phyloP scores from a whole-genome alignment of 495 filamentous ascomycete genomes.

The Echria macrotheca region DNA sequence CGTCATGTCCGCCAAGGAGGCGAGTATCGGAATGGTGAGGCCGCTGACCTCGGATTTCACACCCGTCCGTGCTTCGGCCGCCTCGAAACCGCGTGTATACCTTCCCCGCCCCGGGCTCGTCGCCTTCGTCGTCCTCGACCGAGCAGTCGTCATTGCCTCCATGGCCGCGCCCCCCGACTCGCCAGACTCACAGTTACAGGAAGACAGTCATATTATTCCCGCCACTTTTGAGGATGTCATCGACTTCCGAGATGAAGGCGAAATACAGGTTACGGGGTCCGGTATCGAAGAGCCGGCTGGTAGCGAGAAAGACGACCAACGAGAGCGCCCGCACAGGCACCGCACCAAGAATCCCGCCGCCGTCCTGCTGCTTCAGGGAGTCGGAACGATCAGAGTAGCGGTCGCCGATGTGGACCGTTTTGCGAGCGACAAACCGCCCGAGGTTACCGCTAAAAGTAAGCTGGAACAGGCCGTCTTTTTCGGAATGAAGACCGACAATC shows the following conservation, averaged over 20 bases:
- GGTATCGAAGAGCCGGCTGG: conserved; percentile 51
- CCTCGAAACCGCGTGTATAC: conserved; percentile 60
- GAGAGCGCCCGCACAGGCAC: conserved; percentile 41
- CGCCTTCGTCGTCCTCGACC: conserved; percentile 76
- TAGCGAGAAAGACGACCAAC: conserved; percentile 37
- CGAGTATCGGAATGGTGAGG: conserved; percentile 49
- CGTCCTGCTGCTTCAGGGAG: conserved; percentile 70
- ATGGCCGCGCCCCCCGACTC: conserved; percentile 53
- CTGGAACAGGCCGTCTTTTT: conserved; percentile 94
- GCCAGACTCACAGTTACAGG: conserved; percentile 63
- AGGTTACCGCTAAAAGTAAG: conserved; percentile 75
- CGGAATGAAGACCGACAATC: conserved; percentile 70
- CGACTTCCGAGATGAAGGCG: conserved; percentile 64
- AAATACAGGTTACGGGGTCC: conserved; percentile 55
- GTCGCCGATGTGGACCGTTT: conserved; percentile 49
- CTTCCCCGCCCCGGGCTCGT: conserved; percentile 70
- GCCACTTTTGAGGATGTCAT: conserved; percentile 77
- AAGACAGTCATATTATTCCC: conserved; percentile 53
- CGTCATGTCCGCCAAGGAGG: conserved; percentile 30
- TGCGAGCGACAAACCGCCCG: conserved; percentile 40
- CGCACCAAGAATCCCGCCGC: conserved; percentile 57
- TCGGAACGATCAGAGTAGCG: conserved; percentile 73
- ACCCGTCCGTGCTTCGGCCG: conserved; percentile 31
- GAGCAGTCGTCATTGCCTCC: conserved; percentile 71
- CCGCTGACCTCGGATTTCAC: conserved; percentile 58